Conservation (phyloP, 768 basidiomycete genomes). For the Infundibulicybe gibba region DNA sequence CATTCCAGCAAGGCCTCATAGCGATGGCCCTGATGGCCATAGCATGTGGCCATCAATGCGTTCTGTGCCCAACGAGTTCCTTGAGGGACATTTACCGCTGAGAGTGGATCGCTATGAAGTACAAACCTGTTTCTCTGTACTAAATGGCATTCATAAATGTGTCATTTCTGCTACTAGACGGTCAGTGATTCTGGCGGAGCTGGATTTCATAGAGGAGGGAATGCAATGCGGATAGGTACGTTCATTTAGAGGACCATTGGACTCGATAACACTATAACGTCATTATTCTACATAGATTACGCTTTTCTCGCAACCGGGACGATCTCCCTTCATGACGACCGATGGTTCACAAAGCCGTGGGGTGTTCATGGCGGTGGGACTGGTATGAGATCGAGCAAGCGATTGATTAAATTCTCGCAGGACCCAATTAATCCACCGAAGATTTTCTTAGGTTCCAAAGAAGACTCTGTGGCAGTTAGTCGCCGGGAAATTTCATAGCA, state of each 20-base stretch:
- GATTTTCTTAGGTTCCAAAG: slow-evolving; percentile 19
- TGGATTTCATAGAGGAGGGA: slow-evolving; percentile 24
- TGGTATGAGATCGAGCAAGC: slow-evolving; percentile 19
- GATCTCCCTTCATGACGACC: slow-evolving; percentile 26
- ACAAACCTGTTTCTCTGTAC: neutral
- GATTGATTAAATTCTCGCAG: slow-evolving; percentile 15
- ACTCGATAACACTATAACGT: neutral
- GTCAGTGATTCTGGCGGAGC: slow-evolving; percentile 25
- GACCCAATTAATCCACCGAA: slow-evolving; percentile 15
- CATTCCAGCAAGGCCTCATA: slow-evolving; percentile 16
- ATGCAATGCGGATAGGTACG: slow-evolving; percentile 23
- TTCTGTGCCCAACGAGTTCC: slow-evolving; percentile 25
- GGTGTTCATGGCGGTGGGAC: slow-evolving; percentile 27
- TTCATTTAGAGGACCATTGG: neutral
- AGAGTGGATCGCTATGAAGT: slow-evolving; percentile 21
- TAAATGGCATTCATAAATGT: no score
- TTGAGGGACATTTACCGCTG: slow-evolving; percentile 24
- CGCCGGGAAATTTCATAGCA: neutral
- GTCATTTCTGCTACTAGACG: slow-evolving; percentile 5
- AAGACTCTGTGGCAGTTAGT: slow-evolving; percentile 18
- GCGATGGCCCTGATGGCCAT: slow-evolving; percentile 24
- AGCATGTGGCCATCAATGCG: slow-evolving; percentile 27
- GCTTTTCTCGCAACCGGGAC: slow-evolving; percentile 21
- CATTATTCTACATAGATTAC: slow-evolving; percentile 14
- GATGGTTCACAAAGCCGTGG: slow-evolving; percentile 30